Percentiles rank a stretch among this genome's conserved stretches.
Evolutionary conservation across 2,329 filamentous ascomycete genomes (phyloP).

Genomic region (Botryotinia globosa): DNA sequence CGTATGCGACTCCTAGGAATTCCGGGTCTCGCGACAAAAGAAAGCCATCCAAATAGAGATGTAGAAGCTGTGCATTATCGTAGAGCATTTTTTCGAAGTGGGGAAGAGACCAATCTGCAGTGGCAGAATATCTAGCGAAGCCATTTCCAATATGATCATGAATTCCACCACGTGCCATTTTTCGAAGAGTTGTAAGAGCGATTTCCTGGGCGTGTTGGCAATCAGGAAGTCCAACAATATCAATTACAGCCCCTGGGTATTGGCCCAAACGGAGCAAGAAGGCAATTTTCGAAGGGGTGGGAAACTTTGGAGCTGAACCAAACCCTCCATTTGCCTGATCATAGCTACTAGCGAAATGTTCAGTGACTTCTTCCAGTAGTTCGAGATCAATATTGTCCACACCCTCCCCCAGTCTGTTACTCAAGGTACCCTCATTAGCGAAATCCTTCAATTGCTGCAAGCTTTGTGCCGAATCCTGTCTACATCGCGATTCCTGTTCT

Average conservation of each 20-base stretch:
- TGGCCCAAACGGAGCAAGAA: conserved; percentile 75
- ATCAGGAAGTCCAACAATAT: conserved; percentile 84
- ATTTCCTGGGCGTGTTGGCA: conserved; percentile 72
- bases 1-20: conserved; percentile 73
- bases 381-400: conserved; percentile 82
- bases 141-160: conserved; percentile 76
- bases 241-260: conserved; percentile 69
- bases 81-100: conserved; percentile 98
- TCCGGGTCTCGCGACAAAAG: conserved; percentile 57
- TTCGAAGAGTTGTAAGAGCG: conserved; percentile 74
- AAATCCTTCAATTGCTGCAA: conserved; percentile 80
- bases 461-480: conserved; percentile 80
- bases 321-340: conserved; percentile 80
- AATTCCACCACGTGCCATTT: conserved; percentile 70
- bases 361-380: conserved; percentile 83
- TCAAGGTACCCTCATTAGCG: conserved; percentile 78
- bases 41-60: conserved; percentile 85
- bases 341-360: conserved; percentile 76
- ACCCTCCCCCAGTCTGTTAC: conserved; percentile 41
- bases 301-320: conserved; percentile 77
- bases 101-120: conserved; percentile 86
- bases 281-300: conserved; percentile 78
- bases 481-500: conserved; percentile 78
- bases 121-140: conserved; percentile 84
- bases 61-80: conserved; percentile 83